Base-by-base conservation (phyloP, 345 rosid species). In the Turnera subulata region DNA sequence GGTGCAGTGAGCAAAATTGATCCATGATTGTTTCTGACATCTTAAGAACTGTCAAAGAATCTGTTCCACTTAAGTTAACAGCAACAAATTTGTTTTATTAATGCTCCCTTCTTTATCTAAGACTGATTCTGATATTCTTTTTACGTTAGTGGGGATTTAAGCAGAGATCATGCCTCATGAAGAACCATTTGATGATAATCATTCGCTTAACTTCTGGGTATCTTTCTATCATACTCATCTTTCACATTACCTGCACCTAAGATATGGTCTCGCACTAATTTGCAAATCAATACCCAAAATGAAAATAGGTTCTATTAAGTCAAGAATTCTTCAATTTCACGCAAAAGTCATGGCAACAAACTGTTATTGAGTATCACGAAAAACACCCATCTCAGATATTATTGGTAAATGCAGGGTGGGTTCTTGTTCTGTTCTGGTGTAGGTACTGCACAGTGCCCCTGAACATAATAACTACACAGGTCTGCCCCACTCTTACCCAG, bases 401-500 rank as follows among this genome's bases (percentile, higher is more conserved):
- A n/a, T n/a, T n/a, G n/a, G n/a, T n/a, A n/a, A n/a, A n/a, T n/a
- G n/a, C n/a, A n/a, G n/a, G 77, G 79, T 86, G 98, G 70, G 75
- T 84, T 56, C 68, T 91, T 40, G 90, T 88, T 72, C 98, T 88
- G 79, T 78, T 92, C 72, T 92, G 95, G 98, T 88, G 98, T 61
- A 88, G 98, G 77, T 78, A 86, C 62, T 86, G 85, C 70, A 92
- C 95, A 5, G 95, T 86, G 53, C 96, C 95, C 50, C 75, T 89
- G 46, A 89, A 92, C 55, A 84, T 89, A 32, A 84, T 92, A 13
- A 81, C 89, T 25, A 83, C 96, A 45, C 91, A 89, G 96, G 96
- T 88, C 56, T n/a, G 76, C 32, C 46, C 52, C 50, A 39, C 25
- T 46, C 12, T 46, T 16, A 33, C 15, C 16, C n/a, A n/a, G n/a